Conservation (phyloP, 768 basidiomycete genomes). For the Stropharia rugosoannulata region DNA sequence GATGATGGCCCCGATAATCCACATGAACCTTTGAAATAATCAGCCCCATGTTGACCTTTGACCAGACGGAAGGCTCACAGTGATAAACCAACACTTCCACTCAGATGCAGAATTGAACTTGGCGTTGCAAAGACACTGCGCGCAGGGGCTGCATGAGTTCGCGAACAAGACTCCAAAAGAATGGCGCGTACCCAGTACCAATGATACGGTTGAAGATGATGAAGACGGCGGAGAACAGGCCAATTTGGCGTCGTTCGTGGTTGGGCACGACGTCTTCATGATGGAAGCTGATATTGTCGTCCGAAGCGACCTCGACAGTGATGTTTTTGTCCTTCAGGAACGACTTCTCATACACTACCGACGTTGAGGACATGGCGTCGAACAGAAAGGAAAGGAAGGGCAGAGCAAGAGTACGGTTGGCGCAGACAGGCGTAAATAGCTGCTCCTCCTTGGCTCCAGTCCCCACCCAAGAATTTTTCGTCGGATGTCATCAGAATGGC, state of each 20-base stretch:
- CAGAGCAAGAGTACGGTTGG: background rate
- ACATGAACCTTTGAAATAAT: slow-evolving; percentile 30
- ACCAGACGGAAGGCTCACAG: slow-evolving; percentile 20
- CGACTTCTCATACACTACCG: slow-evolving; percentile 2
- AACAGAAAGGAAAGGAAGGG: background rate
- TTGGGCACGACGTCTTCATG: slow-evolving; percentile 5
- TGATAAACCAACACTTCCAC: slow-evolving; percentile 41
- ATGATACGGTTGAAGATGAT: slow-evolving; percentile 44
- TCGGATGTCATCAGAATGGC: slow-evolving; percentile 9
- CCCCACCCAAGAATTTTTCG: background rate
- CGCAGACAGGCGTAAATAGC: background rate
- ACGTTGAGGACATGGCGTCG: background rate
- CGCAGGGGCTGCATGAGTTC: background rate
- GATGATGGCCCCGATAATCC: slow-evolving; percentile 40
- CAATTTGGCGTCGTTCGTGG: slow-evolving; percentile 17
- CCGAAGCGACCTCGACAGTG: background rate
- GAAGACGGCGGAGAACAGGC: slow-evolving; percentile 33
- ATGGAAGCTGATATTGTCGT: slow-evolving; percentile 4
- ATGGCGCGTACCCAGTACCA: slow-evolving; percentile 37
- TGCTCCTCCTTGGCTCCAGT: background rate
- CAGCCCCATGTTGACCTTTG: background rate
- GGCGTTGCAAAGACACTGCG: slow-evolving; percentile 41
- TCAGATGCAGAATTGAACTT: slow-evolving; percentile 33
- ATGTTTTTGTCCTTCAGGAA: background rate
- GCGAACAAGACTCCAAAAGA: background rate